Base-by-base conservation (phyloP, 2,329 filamentous ascomycete genomes). In the Diaporthe destruens region DNA sequence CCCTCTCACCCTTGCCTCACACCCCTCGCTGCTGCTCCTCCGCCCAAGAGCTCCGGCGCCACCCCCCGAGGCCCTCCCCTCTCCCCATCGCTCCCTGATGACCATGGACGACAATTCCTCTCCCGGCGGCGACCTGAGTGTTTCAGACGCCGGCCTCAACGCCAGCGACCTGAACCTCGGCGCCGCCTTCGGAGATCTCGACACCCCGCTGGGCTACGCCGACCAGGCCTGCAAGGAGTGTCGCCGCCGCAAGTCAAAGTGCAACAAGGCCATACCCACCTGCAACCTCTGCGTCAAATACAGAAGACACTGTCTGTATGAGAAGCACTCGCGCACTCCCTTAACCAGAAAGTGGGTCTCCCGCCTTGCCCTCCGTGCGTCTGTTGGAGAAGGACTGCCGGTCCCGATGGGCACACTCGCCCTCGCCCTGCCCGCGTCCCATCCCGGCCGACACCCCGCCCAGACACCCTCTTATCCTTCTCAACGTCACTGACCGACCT, bases 261-360 rank as follows among this genome's bases (percentile, higher is more conserved):
- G 83, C 74, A 80, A 84, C 71, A 77, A 79, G 51, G 77, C 77
- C 5, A 77, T 84, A 39, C 83, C 83, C 14, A 81, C 78, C 4
- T 84, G 83, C 73, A 78, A 80, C 51, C 76, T 82, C 20, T 87
- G 85, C 75, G 76, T 81, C 61, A 83, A 82, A 71, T 84, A 85
- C 75, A 80, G 82, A 54, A 78, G 85, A 18, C 82, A 85, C 73
- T 87, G 85, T 73, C 78, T 86, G 8, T 87, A 87, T 71, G 85
- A 87, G 75, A 85, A 83, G 74, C 82, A 85, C 66, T 80, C 81
- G n/a, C 80, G 82, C 56, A 87, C 85, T 16, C 85, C 85, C 6
- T 78, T 87, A 73, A 87, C 85, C 6, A 80, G 85, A 55, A 86
- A 82, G 80, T 82, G 81, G 54, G 81, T 71, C 54, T 63, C 29